These are phyloP conservation scores for Daldinia bambusicola DNA, from an alignment of 495 filamentous ascomycete genomes.

Conservation along the genomic window DNA sequence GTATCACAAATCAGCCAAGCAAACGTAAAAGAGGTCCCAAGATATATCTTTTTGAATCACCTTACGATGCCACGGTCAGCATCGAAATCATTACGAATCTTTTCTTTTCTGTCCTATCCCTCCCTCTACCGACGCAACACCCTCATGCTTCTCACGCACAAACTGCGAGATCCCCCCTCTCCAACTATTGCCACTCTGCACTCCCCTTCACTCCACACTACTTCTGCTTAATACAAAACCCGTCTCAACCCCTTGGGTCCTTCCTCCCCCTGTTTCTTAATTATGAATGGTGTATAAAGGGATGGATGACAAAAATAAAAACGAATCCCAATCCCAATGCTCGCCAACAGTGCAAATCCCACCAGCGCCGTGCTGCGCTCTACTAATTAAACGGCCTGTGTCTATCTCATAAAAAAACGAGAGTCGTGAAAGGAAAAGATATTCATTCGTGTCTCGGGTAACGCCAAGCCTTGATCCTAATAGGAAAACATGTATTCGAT, in stretches of 20 bases:
- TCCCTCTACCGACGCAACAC: conserved; percentile 45
- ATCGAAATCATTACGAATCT: conserved; percentile 40
- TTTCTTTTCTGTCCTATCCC: conserved; percentile 43
- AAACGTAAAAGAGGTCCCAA: conserved; percentile 10
- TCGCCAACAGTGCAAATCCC: conserved; percentile 48
- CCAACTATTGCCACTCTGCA: conserved; percentile 41
- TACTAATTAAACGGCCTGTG: conserved; percentile 51
- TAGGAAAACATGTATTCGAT: conserved; percentile 26
- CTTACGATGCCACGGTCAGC: conserved; percentile 23
- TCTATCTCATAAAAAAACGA: conserved; percentile 51
- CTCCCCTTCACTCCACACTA: conserved; percentile 22
- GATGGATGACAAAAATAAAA: conserved; percentile 45
- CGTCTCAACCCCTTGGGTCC: conserved; percentile 14
- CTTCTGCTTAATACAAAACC: conserved; percentile 41
- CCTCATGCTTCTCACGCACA: conserved; percentile 32
- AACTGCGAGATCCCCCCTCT: conserved; percentile 35
- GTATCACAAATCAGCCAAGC: conserved; percentile 2
- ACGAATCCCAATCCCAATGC: conserved; percentile 49
- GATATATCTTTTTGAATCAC: conserved; percentile 13
- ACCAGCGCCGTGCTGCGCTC: conserved; percentile 51
- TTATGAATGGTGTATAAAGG: conserved; percentile 49
- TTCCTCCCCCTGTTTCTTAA: conserved; percentile 28
- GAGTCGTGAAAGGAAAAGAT: conserved; percentile 49
- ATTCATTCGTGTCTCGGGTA: conserved; percentile 45
- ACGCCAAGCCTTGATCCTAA: conserved; percentile 38